Evolutionary conservation across 192 early-diverging fungal genomes (phyloP), one percentile per base, ranked within the genome.

Genomic region (Coemansia sp.): DNA sequence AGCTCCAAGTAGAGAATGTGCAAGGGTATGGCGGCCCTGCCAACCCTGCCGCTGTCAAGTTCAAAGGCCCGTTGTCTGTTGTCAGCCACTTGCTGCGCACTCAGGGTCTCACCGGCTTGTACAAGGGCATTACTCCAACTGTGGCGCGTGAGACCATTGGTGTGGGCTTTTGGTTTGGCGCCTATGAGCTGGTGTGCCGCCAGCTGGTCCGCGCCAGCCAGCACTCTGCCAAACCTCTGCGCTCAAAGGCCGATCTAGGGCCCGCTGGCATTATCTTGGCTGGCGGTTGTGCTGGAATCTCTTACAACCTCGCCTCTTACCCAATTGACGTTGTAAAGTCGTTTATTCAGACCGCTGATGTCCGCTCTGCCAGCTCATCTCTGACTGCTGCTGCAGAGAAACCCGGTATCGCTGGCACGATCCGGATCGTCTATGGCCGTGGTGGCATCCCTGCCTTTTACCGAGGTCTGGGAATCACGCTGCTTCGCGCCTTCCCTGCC

Each of bases 161-260:
- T n/a, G 93, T 95, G 25, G 95, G 89, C 11, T 92, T 90, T 27
- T 99, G 97, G 97, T 99, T 99, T 69, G 96, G 97, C 66, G 86
- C 90, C 1, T 99, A 99, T 67, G 97, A 99, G 78, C 72, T 89
- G 38, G 85, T 90, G 3, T 88, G 89, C 62, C 75, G 75, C 17
- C 70, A 37, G 82, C 91, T 82, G 68, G 15, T 38, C 32, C 74
- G 39, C 27, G 53, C 46, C 55, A 74, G 39, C 34, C 61, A 12
- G 68, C 78, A 53, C 37, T 51, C 42, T 25, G 69, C 51, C 29
- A 42, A 51, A 7, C 42, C 64, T 11, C 71, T 75, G 34, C 62
- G 79, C 5, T 77, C 85, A 21, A 96, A 97, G 72, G 79, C 87
- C 4, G 92, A 94, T 72, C 72, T 99, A 19, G 66, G 86, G 0